Base-by-base conservation (phyloP, 163 green algal species). In the Scenedesmus sp. region DNA sequence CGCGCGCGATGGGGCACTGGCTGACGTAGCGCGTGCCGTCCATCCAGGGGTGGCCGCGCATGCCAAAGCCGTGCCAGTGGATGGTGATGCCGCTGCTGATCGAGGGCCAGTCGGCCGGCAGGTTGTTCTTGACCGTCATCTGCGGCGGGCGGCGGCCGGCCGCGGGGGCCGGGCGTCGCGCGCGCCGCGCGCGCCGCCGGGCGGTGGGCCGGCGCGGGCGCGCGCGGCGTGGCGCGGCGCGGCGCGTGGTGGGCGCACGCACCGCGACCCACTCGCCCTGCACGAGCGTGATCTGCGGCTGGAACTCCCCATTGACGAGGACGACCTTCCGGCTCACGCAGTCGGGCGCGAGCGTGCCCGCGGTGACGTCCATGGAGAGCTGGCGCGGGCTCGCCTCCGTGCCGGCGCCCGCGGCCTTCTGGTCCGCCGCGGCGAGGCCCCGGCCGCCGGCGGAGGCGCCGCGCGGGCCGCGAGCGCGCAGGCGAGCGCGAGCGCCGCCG, bases 41-140 rank as follows among this genome's bases (percentile, higher is more conserved):
- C 72, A 84, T 44, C 47, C 45, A 39, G 5, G 47, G 18, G 20
- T 26, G 31, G 31, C 70, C 73, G 14, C 17, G 48, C 70, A 85
- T 72, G 53, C 24, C 60, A 34, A 85, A 70, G 36, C 86, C 88
- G 51, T 92, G 88, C 31, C 51, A 89, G 63, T 92, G 88, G 18
- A 92, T 71, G 17, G 60, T 70, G 70, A 92, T 83, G 64, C 88
- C 88, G 4, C 75, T 70, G n/a, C 20, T 45, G 0, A 81, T 44
- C 15, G 7, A 39, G 11, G 88, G 86, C 28, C 74, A 87, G 39
- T 65, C 42, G 1, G 31, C 14, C 1, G 84, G 86, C 3, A 90
- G 34, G 29, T 87, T 81, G 77, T 91, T 92, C 22, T 73, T 69
- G 3, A 91, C 39, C 18, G 24, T 86, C 1, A 92, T 60, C 85